Conservation (phyloP, 2,329 filamentous ascomycete species). For the Paecilomyces dactylethromorphus region DNA sequence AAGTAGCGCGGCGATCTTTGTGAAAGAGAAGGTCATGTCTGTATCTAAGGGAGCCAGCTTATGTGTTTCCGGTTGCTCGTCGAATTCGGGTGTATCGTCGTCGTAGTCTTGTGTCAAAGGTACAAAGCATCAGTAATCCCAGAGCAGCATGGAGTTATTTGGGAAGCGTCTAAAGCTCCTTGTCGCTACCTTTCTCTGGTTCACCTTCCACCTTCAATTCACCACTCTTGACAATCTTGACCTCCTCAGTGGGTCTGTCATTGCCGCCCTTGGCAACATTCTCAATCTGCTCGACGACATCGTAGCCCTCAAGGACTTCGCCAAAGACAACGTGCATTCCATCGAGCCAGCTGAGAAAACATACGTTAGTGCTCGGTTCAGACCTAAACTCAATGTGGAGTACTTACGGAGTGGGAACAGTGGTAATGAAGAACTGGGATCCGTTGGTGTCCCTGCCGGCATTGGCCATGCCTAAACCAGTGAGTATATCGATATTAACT, state of each 20-base stretch:
- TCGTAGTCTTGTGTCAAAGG: slow-evolving; percentile 13
- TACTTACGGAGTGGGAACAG: slow-evolving; percentile 47
- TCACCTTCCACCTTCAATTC: slow-evolving; percentile 52
- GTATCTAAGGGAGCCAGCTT: not conserved
- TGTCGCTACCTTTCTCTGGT: slow-evolving; percentile 56
- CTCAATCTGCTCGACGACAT: slow-evolving; percentile 60
- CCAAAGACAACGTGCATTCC: slow-evolving; percentile 62
- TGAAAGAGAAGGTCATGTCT: not conserved
- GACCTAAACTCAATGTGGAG: not conserved
- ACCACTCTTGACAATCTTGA: slow-evolving; percentile 62
- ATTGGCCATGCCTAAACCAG: slow-evolving; percentile 54
- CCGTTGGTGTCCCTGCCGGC: slow-evolving; percentile 59
- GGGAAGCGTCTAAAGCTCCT: slow-evolving; percentile 51
- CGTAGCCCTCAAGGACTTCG: slow-evolving; percentile 62
- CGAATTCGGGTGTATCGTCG: not conserved
- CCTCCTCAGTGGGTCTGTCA: slow-evolving; percentile 52
- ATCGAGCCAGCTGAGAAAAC: slow-evolving; percentile 49
- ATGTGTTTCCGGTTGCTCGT: not conserved
- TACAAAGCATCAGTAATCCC: slow-evolving; percentile 26
- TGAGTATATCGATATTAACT: slow-evolving; percentile 7
- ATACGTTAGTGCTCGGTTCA: slow-evolving; percentile 4
- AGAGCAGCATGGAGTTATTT: slow-evolving; percentile 17
- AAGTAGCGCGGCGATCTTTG: slow-evolving; percentile 11
- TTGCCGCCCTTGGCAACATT: slow-evolving; percentile 51
- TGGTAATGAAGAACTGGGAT: slow-evolving; percentile 63